These are phyloP conservation scores for Podospora comata DNA, from an alignment of 495 filamentous ascomycete species.

Conservation along the genomic window DNA sequence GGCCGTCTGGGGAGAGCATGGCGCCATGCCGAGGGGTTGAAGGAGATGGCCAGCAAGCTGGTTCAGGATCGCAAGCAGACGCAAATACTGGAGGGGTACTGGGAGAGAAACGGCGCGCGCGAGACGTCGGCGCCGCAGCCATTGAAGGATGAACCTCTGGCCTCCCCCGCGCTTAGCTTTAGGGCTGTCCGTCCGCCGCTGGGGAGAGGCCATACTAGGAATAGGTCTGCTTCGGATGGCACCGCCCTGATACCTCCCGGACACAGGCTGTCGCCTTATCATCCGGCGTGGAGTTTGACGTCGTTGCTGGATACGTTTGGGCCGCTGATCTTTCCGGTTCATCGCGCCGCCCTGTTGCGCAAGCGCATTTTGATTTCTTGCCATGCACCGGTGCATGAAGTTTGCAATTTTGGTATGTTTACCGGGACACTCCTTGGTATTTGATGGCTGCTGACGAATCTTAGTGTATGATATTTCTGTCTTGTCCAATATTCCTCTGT, in stretches of 20 bases:
- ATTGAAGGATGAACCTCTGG: constrained; percentile 54
- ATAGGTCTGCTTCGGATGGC: constrained; percentile 59
- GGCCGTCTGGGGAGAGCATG: constrained; percentile 85
- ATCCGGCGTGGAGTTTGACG: constrained; percentile 80
- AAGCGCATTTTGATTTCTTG: constrained; percentile 83
- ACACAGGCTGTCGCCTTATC: constrained; percentile 69
- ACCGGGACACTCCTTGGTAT: not conserved
- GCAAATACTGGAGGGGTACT: constrained; percentile 70
- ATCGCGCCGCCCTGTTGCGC: constrained; percentile 81
- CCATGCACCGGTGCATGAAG: constrained; percentile 76
- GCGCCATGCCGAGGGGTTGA: constrained; percentile 76
- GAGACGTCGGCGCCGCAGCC: constrained; percentile 46
- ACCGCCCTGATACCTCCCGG: constrained; percentile 60
- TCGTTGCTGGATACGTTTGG: constrained; percentile 78
- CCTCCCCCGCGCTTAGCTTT: constrained; percentile 45
- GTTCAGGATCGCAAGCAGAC: constrained; percentile 55
- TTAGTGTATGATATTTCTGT: constrained; percentile 92
- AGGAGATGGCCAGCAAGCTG: constrained; percentile 64
- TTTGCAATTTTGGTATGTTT: constrained; percentile 80
- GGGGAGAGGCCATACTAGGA: constrained; percentile 47
- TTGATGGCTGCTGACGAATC: constrained; percentile 9
- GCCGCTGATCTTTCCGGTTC: constrained; percentile 84
- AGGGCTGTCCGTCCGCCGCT: constrained; percentile 29
- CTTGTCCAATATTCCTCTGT: constrained; percentile 69
- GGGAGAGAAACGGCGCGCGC: constrained; percentile 61